These are phyloP conservation scores for Bisporella sp. DNA, from an alignment of 2,329 filamentous ascomycete species.

Conservation along the genomic window DNA sequence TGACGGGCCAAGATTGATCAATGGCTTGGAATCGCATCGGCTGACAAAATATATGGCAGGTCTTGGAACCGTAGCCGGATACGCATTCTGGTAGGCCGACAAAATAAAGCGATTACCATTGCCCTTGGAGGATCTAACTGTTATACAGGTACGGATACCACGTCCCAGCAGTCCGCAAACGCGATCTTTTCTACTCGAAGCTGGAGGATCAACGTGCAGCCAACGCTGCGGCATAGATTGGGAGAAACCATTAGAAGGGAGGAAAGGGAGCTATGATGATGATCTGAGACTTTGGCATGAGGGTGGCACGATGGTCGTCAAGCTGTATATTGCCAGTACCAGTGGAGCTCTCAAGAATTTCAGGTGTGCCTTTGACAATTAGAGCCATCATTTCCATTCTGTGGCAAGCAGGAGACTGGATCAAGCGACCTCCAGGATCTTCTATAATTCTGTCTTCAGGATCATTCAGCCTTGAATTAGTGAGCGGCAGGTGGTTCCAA, in stretches of 20 bases:
- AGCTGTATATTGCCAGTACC: constrained; percentile 26
- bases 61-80: constrained; percentile 45
- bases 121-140: background rate
- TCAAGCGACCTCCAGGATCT: too few species aligned
- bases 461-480: too few species aligned
- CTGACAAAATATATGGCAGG: constrained; percentile 28
- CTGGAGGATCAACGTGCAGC: constrained; percentile 32
- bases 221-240: constrained; percentile 20
- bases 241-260: background rate
- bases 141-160: constrained; percentile 34
- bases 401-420: too few species aligned
- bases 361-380: too few species aligned
- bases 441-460: too few species aligned
- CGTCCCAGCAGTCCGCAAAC: constrained; percentile 31
- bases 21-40: too few species aligned
- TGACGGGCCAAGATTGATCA: too few species aligned
- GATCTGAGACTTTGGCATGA: background rate
- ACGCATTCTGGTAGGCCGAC: constrained; percentile 45
- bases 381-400: too few species aligned
- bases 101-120: background rate
- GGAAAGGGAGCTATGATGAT: constrained; percentile 3
- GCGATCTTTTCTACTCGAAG: constrained; percentile 35
- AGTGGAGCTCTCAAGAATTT: constrained; percentile 20
- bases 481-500: too few species aligned
- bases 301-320: constrained; percentile 8